These are phyloP conservation scores for Heliamphora pulchella DNA, from an alignment of 179 eudicot species.

Conservation along the genomic window DNA sequence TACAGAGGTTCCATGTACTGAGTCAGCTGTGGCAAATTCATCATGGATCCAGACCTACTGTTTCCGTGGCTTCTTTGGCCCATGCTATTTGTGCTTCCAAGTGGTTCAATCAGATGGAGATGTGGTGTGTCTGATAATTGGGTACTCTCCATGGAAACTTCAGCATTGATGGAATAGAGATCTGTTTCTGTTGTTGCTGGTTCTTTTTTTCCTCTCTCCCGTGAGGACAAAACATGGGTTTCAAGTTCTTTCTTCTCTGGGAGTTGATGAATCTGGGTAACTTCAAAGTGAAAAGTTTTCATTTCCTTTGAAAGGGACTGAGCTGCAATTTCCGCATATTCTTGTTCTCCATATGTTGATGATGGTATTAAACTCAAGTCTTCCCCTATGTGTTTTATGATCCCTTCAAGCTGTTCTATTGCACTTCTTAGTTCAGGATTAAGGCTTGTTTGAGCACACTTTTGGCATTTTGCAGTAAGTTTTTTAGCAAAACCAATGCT, in stretches of 20 bases:
- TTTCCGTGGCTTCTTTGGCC: slow-evolving; percentile 20
- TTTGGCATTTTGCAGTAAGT: slow-evolving; percentile 27
- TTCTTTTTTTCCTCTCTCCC: slow-evolving; percentile 8
- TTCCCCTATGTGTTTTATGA: slow-evolving; percentile 50
- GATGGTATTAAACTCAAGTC: slow-evolving; percentile 45
- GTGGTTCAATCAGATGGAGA: slow-evolving; percentile 18
- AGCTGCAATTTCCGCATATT: slow-evolving; percentile 38
- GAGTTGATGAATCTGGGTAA: slow-evolving; percentile 19
- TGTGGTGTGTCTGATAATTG: slow-evolving; percentile 29
- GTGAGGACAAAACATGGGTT: slow-evolving; percentile 4
- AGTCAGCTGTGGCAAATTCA: slow-evolving; percentile 30
- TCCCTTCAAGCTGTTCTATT: slow-evolving; percentile 43
- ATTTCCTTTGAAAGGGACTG: slow-evolving; percentile 58
- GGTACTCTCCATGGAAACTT: slow-evolving; percentile 31
- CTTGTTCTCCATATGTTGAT: slow-evolving; percentile 36
- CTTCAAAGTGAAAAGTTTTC: slow-evolving; percentile 32
- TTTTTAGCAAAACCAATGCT: slow-evolving; percentile 38
- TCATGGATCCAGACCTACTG: slow-evolving; percentile 26
- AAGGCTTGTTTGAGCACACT: slow-evolving; percentile 18
- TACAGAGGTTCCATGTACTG: slow-evolving; percentile 61
- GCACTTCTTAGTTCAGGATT: slow-evolving; percentile 23
- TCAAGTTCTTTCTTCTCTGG: slow-evolving; percentile 20
- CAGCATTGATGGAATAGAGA: slow-evolving; percentile 46
- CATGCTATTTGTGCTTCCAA: slow-evolving; percentile 31
- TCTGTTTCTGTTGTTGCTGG: slow-evolving; percentile 36